Base-by-base conservation (phyloP, 805 yeast genomes). In the Saccharomycopsis sp. region DNA sequence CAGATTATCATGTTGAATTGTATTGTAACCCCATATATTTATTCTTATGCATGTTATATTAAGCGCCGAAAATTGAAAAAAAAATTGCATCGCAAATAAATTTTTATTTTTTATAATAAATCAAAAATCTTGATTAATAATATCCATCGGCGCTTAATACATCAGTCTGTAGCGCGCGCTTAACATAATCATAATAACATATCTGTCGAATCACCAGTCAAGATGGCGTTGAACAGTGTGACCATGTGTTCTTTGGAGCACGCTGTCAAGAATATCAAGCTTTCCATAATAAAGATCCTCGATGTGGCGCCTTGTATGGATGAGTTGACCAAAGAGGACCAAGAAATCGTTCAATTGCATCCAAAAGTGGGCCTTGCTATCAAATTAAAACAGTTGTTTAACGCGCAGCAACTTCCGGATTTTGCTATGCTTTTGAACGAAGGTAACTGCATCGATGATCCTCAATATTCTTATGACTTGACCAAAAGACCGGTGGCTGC, bases 241-340 rank as follows among this genome's bases (percentile, higher is more conserved):
- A 17, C 49, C 3, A 23, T 52, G n/a, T 25, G 42, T 25, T 15
- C 19, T 15, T 15, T 53, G 15, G 25, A 15, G 14, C 56, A 53
- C 12, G 19, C 56, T 5, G 20, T 53, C 24, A 7, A 17, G 15
- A 20, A 15, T 15, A 14, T 53, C 19, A 34, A 53, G 24, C 22
- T 41, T n/a, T 15, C 56, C 9, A 19, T 53, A 5, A 24, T 53
- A 19, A 35, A 41, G 15, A 53, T 53, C 24, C 19, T 53, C 12
- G 56, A 53, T 7, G 12, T 20, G 15, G 56, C 56, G 3, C 56
- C 56, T 9, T 15, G 42, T n/a, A 19, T 8, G 7, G 47, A 29
- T 5, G 3, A 8, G 2, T 12, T 44, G 49, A 17, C 49, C 12
- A 12, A n/a, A 44, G 22, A 44, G 22, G 49, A 44, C 20, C 49